Conservation (phyloP, 768 basidiomycete genomes). For the Gloeopeniophorella convolvens region DNA sequence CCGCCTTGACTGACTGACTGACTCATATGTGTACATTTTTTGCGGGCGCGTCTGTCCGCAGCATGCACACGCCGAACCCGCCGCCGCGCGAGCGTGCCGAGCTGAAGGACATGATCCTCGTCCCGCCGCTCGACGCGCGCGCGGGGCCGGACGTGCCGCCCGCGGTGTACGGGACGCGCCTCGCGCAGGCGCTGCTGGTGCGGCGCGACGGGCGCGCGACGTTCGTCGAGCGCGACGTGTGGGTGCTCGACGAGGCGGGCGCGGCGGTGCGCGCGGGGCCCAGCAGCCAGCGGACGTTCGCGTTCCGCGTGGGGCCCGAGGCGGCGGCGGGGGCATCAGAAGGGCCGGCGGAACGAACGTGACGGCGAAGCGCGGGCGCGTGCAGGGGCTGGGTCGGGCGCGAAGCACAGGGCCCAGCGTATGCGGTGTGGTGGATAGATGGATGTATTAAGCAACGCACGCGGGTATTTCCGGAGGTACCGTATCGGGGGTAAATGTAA, state of each 20-base stretch:
- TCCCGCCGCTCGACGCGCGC: slow-evolving; percentile 41
- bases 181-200: slow-evolving; percentile 67
- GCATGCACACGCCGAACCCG: slow-evolving; percentile 2
- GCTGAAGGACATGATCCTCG: slow-evolving; percentile 57
- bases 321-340: background rate
- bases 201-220: slow-evolving; percentile 50
- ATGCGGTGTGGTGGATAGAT: background rate
- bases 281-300: slow-evolving; percentile 44
- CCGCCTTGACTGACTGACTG: slow-evolving; percentile 25
- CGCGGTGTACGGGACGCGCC: slow-evolving; percentile 57
- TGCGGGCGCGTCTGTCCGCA: background rate
- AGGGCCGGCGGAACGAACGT: background rate
- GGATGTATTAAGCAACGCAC: slow-evolving; percentile 12
- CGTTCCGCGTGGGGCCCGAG: slow-evolving; percentile 33
- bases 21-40: too few species aligned
- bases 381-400: too few species aligned
- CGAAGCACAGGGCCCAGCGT: too few species aligned
- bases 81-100: slow-evolving; percentile 44
- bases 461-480: slow-evolving; percentile 19
- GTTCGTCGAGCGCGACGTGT: slow-evolving; percentile 70
- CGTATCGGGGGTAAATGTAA: slow-evolving; percentile 7
- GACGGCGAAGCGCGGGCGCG: slow-evolving; percentile 1
- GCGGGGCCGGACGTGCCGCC: background rate
- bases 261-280: slow-evolving; percentile 34
- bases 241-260: slow-evolving; percentile 40